Evolutionary conservation across 2,329 filamentous ascomycete species (phyloP).

Genomic region (Pseudocercospora vitis): DNA sequence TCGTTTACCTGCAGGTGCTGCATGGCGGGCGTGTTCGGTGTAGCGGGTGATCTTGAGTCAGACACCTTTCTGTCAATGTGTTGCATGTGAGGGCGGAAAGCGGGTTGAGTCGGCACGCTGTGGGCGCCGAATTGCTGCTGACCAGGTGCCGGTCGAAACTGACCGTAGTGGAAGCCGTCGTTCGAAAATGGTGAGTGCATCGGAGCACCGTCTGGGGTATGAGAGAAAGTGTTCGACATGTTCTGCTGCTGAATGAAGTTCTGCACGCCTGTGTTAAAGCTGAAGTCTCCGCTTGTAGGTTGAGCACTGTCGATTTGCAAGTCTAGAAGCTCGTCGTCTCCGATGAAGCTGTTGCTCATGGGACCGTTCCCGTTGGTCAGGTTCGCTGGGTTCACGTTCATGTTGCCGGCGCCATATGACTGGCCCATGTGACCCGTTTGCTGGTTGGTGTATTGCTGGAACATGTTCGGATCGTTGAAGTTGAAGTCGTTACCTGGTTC

Average conservation of each 20-base stretch:
- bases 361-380: conserved; percentile 62
- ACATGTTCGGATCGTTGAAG: conserved; percentile 51
- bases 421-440: conserved; percentile 27
- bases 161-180: conserved; percentile 66
- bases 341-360: conserved; percentile 69
- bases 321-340: conserved; percentile 85
- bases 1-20: conserved; percentile 69
- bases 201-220: conserved; percentile 86
- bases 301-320: conserved; percentile 49
- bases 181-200: conserved; percentile 87
- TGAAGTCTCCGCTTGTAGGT: conserved; percentile 35
- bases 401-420: conserved; percentile 47
- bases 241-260: conserved; percentile 50
- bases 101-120: conserved; percentile 36
- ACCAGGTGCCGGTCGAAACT: conserved; percentile 69
- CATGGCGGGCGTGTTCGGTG: conserved; percentile 79
- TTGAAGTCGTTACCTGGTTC: conserved; percentile 60
- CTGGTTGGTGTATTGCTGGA: conserved; percentile 34
- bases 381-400: conserved; percentile 77
- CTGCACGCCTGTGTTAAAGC: conserved; percentile 52
- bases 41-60: conserved; percentile 75
- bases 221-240: conserved; percentile 76
- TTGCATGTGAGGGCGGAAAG: conserved; percentile 36
- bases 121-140: conserved; percentile 42
- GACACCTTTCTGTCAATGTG: conserved; percentile 63